Evolutionary conservation across 208 protist genomes (phyloP).

Genomic region (Acanthamoeba sp.): DNA sequence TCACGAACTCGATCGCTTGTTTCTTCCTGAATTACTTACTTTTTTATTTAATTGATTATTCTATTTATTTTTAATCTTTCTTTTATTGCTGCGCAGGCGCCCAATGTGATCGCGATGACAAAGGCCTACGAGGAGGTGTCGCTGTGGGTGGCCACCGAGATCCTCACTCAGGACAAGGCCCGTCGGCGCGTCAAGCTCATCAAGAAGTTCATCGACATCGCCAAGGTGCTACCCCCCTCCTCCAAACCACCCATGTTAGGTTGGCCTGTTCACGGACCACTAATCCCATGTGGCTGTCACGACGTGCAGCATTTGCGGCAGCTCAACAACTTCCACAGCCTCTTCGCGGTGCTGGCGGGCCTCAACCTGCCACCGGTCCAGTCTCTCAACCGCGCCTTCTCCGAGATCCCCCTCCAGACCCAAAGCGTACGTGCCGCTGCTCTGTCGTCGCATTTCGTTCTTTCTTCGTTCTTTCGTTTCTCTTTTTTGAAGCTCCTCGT

Average conservation of each 20-base stretch:
- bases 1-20: too few species aligned
- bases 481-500: too few species aligned
- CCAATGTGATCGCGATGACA: conserved; percentile 86
- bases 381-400: conserved; percentile 15
- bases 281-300: not conserved
- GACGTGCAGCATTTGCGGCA: conserved; percentile 11
- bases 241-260: too few species aligned
- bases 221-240: conserved; percentile 13
- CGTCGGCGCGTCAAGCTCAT: conserved; percentile 78
- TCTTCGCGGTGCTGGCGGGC: conserved; percentile 53
- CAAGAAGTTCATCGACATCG: conserved; percentile 85
- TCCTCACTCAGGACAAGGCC: conserved; percentile 73
- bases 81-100: conserved; percentile 24
- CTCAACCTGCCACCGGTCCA: conserved; percentile 17
- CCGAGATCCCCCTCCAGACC: conserved; percentile 22
- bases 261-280: too few species aligned
- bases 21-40: too few species aligned
- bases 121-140: conserved; percentile 85
- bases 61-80: too few species aligned
- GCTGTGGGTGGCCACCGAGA: conserved; percentile 83
- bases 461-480: not conserved
- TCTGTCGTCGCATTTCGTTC: not conserved
- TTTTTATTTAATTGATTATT: too few species aligned
- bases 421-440: not conserved
- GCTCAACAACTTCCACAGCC: conserved; percentile 34